phyloP scores from a whole-genome alignment of 2,329 filamentous ascomycete genomes.

The Metarhizium rileyi region DNA sequence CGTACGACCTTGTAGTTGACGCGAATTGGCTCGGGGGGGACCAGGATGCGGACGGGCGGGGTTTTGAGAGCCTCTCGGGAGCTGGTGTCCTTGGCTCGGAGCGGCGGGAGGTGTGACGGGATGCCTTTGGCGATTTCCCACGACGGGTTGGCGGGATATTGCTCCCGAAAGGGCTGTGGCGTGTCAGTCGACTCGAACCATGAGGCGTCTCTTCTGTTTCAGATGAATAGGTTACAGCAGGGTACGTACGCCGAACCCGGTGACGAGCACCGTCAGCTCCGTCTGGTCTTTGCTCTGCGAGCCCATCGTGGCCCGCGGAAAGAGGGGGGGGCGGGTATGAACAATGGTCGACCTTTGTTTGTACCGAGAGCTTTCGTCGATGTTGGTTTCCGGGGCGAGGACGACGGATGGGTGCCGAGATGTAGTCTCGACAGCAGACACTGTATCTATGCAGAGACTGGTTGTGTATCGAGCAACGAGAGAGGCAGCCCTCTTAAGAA shows the following conservation, averaged over 20 bases:
- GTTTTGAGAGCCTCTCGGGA: constrained; percentile 20
- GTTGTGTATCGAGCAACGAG: too few species aligned
- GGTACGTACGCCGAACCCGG: constrained; percentile 48
- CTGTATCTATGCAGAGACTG: too few species aligned
- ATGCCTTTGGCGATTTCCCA: constrained; percentile 66
- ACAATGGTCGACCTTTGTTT: too few species aligned
- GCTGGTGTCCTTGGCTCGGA: constrained; percentile 31
- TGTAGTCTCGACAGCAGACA: too few species aligned
- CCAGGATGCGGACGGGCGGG: constrained; percentile 48
- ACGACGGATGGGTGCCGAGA: too few species aligned
- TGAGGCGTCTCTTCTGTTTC: too few species aligned
- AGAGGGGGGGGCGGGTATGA: too few species aligned
- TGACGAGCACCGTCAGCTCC: constrained; percentile 50
- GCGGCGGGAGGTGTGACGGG: constrained; percentile 51
- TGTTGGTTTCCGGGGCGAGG: too few species aligned
- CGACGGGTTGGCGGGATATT: constrained; percentile 67
- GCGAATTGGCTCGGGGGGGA: constrained; percentile 56
- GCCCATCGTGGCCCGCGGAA: constrained; percentile 18
- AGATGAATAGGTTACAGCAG: not conserved
- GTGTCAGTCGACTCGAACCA: too few species aligned
- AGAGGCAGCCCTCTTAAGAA: too few species aligned
- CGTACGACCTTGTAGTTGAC: constrained; percentile 63
- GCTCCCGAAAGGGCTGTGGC: constrained; percentile 61
- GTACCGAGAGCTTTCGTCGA: too few species aligned
- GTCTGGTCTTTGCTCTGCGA: constrained; percentile 28